phyloP scores from a whole-genome alignment of 306 rosid species.

The Carpinus viminea region DNA sequence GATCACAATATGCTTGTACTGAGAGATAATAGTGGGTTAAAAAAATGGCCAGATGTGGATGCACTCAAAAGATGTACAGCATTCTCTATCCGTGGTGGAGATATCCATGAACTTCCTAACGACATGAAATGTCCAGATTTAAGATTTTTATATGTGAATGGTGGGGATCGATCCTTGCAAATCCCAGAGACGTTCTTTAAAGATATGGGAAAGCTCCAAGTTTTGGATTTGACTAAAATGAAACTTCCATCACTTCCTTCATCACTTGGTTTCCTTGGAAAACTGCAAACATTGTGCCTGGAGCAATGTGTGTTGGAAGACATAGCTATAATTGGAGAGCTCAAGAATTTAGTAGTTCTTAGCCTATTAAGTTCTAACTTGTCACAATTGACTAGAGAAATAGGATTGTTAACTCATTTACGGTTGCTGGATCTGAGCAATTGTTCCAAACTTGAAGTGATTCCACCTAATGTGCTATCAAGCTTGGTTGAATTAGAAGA shows the following conservation, averaged over 20 bases:
- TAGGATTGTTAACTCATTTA: too few relatives aligned
- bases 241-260: neutral
- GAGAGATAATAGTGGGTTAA: fast-evolving
- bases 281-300: neutral
- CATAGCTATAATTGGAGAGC: neutral
- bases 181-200: too few relatives aligned
- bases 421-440: slow-evolving; percentile 3
- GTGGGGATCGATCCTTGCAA: too few relatives aligned
- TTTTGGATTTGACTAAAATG: too few relatives aligned
- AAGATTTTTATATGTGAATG: too few relatives aligned
- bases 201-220: too few relatives aligned
- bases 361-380: neutral
- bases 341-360: slow-evolving; percentile 15
- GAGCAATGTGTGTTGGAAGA: neutral
- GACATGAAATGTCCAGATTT: too few relatives aligned
- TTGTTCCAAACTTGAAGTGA: neutral
- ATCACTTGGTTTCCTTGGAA: neutral
- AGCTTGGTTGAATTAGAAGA: slow-evolving; percentile 15
- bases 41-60: neutral
- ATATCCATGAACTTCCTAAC: too few relatives aligned
- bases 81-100: too few relatives aligned
- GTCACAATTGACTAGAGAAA: neutral
- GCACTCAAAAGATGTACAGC: too few relatives aligned
- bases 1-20: neutral
- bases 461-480: slow-evolving; percentile 17